Conservation (phyloP, 2,329 filamentous ascomycete species). For the Lanzia echinophila region DNA sequence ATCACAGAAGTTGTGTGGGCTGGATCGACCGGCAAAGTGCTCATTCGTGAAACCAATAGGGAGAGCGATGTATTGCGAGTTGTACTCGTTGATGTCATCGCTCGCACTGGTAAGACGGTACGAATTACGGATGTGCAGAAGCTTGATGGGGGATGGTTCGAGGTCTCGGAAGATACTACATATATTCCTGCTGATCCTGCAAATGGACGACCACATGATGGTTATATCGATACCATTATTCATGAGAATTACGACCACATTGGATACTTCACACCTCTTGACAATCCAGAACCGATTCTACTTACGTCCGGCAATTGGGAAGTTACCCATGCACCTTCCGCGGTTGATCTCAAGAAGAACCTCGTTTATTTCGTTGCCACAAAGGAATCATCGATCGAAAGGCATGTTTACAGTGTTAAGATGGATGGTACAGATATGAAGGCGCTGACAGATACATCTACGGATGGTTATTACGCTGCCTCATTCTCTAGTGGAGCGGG, state of each 20-base stretch:
- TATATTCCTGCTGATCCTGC: constrained; percentile 78
- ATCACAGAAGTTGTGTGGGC: constrained; percentile 95
- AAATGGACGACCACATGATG: constrained; percentile 72
- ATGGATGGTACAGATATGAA: constrained; percentile 70
- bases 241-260: constrained; percentile 84
- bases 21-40: constrained; percentile 61
- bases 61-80: constrained; percentile 89
- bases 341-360: constrained; percentile 77
- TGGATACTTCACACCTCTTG: constrained; percentile 85
- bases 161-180: constrained; percentile 78
- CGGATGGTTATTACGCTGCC: constrained; percentile 70
- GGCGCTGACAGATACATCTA: constrained; percentile 65
- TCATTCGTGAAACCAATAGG: constrained; percentile 89
- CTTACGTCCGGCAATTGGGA: constrained; percentile 90
- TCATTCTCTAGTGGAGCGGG: constrained; percentile 80
- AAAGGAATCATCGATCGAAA: constrained; percentile 79
- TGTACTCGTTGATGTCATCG: constrained; percentile 71
- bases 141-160: constrained; percentile 96
- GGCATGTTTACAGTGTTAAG: constrained; percentile 85
- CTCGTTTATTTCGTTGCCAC: constrained; percentile 87
- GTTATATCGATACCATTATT: constrained; percentile 88
- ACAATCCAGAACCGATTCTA: constrained; percentile 74
- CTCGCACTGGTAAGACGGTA: constrained; percentile 69
- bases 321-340: constrained; percentile 76
- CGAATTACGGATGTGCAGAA: constrained; percentile 71